Conservation (phyloP, 2,329 filamentous ascomycete species). For the Thielaviopsis punctulata region DNA sequence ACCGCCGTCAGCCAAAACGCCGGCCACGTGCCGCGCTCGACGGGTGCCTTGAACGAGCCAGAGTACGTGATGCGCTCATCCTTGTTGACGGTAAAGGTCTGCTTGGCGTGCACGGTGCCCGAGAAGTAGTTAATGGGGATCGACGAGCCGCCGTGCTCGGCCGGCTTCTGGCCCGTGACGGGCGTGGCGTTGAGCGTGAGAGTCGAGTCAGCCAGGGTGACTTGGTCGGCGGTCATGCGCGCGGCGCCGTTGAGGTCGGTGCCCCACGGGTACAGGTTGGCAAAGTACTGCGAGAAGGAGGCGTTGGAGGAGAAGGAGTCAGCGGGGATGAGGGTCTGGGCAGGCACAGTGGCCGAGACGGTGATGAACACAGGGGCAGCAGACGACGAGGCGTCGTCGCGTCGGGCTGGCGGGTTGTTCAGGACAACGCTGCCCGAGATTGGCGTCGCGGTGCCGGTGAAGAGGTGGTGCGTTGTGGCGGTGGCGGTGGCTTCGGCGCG, state of each 20-base stretch:
- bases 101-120: conserved; percentile 25
- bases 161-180: conserved; percentile 23
- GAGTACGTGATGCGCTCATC: conserved; percentile 26
- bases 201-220: conserved; percentile 24
- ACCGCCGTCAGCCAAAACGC: conserved; percentile 41
- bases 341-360: conserved; percentile 21
- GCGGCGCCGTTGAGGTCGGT: conserved; percentile 39
- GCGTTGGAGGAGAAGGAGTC: conserved; percentile 6
- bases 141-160: conserved; percentile 21
- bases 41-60: conserved; percentile 25
- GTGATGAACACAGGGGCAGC: neutral
- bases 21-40: conserved; percentile 33
- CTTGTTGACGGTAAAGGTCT: conserved; percentile 22
- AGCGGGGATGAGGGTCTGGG: conserved; percentile 13
- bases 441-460: neutral
- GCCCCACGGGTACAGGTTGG: conserved; percentile 36
- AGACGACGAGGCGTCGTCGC: neutral
- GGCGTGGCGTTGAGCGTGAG: conserved; percentile 26
- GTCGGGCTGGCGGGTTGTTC: neutral
- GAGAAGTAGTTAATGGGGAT: conserved; percentile 35
- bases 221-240: conserved; percentile 32
- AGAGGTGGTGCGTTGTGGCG: neutral
- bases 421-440: neutral
- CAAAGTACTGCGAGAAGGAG: conserved; percentile 27
- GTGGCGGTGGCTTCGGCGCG: neutral